These are phyloP conservation scores for Termitomyces sp. DNA, from an alignment of 768 basidiomycete genomes.

Conservation along the genomic window DNA sequence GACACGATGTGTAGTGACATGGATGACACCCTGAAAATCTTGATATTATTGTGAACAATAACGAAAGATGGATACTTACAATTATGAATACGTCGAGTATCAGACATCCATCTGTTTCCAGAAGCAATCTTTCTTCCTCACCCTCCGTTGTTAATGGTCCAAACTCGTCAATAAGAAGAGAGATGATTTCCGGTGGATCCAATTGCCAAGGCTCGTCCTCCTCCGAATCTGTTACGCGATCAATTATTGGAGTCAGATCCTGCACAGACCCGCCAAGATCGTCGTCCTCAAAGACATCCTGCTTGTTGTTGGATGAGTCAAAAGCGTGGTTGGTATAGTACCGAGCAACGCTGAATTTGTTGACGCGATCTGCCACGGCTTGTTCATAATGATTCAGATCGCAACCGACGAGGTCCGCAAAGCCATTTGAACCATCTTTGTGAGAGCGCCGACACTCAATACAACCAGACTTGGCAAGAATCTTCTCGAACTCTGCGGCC, in stretches of 20 bases:
- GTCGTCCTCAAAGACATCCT: background rate
- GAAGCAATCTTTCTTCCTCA: constrained; percentile 43
- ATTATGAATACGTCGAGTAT: constrained; percentile 44
- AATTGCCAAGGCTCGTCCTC: constrained; percentile 26
- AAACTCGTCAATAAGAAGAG: constrained; percentile 50
- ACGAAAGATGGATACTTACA: constrained; percentile 19
- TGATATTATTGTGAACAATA: background rate
- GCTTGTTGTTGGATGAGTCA: constrained; percentile 11
- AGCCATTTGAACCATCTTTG: constrained; percentile 23
- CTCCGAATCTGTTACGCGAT: constrained; percentile 15
- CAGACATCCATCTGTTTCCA: constrained; percentile 47
- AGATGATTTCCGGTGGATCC: constrained; percentile 41
- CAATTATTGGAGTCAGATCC: constrained; percentile 13
- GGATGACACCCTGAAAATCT: constrained; percentile 43
- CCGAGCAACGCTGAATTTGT: constrained; percentile 29
- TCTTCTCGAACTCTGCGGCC: constrained; percentile 30
- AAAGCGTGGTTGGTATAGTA: constrained; percentile 22
- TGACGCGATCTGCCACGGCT: constrained; percentile 26
- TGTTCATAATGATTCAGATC: constrained; percentile 31
- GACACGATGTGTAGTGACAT: constrained; percentile 60
- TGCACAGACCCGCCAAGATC: background rate
- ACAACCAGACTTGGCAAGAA: constrained; percentile 23
- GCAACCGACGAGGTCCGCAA: constrained; percentile 36
- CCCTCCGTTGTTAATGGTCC: constrained; percentile 39
- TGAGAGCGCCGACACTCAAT: constrained; percentile 12